A percentile compares a stretch with the other conserved stretches of the same genome.
These are phyloP conservation scores for Podospora comata DNA, from an alignment of 495 filamentous ascomycete genomes.

Conservation along the genomic window DNA sequence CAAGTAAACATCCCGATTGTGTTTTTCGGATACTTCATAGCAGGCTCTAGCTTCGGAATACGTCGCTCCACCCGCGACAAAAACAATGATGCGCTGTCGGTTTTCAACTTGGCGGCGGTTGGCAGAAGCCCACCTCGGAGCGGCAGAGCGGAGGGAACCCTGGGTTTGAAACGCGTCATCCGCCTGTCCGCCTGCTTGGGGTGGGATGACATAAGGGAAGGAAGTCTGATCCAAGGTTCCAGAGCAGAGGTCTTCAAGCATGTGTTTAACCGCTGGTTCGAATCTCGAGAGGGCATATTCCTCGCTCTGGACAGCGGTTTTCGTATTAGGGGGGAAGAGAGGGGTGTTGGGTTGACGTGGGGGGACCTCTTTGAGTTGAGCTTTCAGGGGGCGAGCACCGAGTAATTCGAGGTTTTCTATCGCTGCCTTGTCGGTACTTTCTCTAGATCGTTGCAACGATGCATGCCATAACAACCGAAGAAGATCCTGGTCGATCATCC, in stretches of 20 bases:
- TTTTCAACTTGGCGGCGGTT: slow-evolving; percentile 72
- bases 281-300: slow-evolving; percentile 64
- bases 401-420: slow-evolving; percentile 79
- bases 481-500: slow-evolving; percentile 82
- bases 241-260: slow-evolving; percentile 72
- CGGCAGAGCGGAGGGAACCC: slow-evolving; percentile 77
- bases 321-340: slow-evolving; percentile 62
- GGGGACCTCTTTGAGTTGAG: slow-evolving; percentile 63
- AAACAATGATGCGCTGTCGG: slow-evolving; percentile 86
- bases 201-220: slow-evolving; percentile 83
- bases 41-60: slow-evolving; percentile 84
- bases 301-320: slow-evolving; percentile 54
- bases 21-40: slow-evolving; percentile 75
- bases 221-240: slow-evolving; percentile 62
- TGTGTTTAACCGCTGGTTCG: slow-evolving; percentile 67
- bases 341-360: slow-evolving; percentile 56
- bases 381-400: slow-evolving; percentile 68
- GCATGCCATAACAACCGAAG: slow-evolving; percentile 82
- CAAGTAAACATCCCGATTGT: slow-evolving; percentile 78
- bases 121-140: slow-evolving; percentile 91
- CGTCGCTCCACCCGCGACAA: slow-evolving; percentile 94
- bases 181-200: slow-evolving; percentile 48
- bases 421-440: slow-evolving; percentile 56
- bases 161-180: slow-evolving; percentile 55
- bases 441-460: slow-evolving; percentile 59